Evolutionary conservation across 1,284 basidiomycete species (phyloP), one percentile per base, ranked within the genome.

Genomic region (Tetrapyrgos nigripes): DNA sequence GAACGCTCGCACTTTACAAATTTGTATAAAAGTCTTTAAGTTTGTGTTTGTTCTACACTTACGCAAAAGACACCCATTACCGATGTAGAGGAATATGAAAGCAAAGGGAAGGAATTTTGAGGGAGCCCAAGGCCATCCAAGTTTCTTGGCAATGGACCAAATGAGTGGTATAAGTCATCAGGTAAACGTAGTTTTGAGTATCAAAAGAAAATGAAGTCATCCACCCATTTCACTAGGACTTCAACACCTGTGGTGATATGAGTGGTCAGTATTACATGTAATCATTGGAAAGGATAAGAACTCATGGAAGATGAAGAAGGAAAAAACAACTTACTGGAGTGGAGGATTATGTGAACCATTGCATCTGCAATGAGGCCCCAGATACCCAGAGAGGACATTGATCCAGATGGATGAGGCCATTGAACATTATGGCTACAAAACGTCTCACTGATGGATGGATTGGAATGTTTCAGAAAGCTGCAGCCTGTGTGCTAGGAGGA

Each of bases 181-280:
- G 31, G 4, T 9, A 5, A 14, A 3, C 13, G 6, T 14, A 10
- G 4, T 13, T 29, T 48, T 8, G 24, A 58, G 59, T 51, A 67
- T 0, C 62, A 58, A 33, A 73, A 68, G 51, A 73, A 67, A 0
- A 71, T 56, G 50, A 76, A 74, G 57, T 78, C 68, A 50, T 78
- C 70, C 0, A 76, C 76, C 76, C 76, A 79, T 55, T 78, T 79
- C 4, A 70, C 53, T 0, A 72, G 45, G 1, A 61, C 67, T 17
- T 62, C 64, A 10, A 69, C 60, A 8, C 62, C 66, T n/a, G 24
- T 23, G n/a, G n/a, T n/a, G n/a, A n/a, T n/a, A n/a, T n/a, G n/a
- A n/a, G n/a, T n/a, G n/a, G n/a, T n/a, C n/a, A n/a, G n/a, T n/a
- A n/a, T n/a, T n/a, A n/a, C n/a, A n/a, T n/a, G n/a, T n/a, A n/a